Conservation (phyloP, 345 rosid species). For the Sonneratia alba region DNA sequence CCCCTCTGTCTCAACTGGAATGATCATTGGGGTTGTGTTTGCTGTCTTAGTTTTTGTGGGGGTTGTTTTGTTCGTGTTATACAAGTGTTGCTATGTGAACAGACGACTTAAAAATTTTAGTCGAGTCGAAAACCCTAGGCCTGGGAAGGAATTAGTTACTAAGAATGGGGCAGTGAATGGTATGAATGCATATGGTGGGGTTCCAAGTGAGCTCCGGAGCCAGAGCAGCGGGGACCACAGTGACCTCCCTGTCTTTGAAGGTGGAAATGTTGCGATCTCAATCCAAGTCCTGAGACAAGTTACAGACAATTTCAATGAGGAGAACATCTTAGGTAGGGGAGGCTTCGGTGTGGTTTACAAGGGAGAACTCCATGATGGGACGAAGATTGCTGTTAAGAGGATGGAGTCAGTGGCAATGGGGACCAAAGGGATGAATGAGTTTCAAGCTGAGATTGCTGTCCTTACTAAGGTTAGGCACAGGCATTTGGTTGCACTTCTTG, state of each 20-base stretch:
- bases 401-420: constrained; percentile 58
- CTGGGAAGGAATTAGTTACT: constrained; percentile 25
- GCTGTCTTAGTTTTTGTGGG: constrained; percentile 36
- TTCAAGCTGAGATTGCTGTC: constrained; percentile 80
- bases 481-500: constrained; percentile 75
- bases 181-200: constrained; percentile 28
- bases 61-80: constrained; percentile 35
- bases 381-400: constrained; percentile 75
- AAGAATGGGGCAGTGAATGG: constrained; percentile 25
- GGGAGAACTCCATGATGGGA: constrained; percentile 82
- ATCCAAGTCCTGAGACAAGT: constrained; percentile 63
- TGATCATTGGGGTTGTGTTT: constrained; percentile 38
- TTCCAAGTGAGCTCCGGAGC: constrained; percentile 36
- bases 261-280: constrained; percentile 52
- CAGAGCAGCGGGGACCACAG: constrained; percentile 51
- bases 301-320: constrained; percentile 59
- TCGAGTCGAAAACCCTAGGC: constrained; percentile 30
- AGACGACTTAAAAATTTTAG: constrained; percentile 29
- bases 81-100: constrained; percentile 31
- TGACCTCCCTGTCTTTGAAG: constrained; percentile 42
- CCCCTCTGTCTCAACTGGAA: constrained; percentile 19
- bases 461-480: constrained; percentile 84
- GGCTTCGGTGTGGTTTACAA: constrained; percentile 86
- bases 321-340: constrained; percentile 65
- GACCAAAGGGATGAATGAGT: constrained; percentile 67